These are phyloP conservation scores for Pleurotus tuoliensis DNA, from an alignment of 768 basidiomycete genomes.

Conservation along the genomic window DNA sequence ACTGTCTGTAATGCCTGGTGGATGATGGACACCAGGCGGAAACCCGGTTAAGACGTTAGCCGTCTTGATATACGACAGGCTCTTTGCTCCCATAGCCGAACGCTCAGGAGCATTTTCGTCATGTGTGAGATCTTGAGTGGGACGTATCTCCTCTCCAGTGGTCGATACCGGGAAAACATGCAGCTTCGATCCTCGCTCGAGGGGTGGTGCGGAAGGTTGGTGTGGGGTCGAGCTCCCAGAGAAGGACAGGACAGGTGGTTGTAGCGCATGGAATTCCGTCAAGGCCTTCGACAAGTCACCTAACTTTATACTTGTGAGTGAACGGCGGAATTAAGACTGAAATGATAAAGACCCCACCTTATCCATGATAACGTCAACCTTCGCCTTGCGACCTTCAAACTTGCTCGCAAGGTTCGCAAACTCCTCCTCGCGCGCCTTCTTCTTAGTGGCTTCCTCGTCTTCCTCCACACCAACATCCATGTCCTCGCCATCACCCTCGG, in stretches of 20 bases:
- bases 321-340: conserved; percentile 1
- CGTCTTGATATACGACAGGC: not conserved
- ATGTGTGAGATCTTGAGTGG: too few species aligned
- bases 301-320: conserved; percentile 32
- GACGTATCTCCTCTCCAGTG: too few species aligned
- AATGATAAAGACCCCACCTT: conserved; percentile 42
- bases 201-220: not conserved
- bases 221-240: not conserved
- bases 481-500: conserved; percentile 36
- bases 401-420: conserved; percentile 65
- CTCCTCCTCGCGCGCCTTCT: conserved; percentile 57
- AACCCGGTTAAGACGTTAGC: not conserved
- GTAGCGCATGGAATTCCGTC: conserved; percentile 46
- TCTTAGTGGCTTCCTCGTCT: conserved; percentile 53
- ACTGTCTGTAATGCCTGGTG: conserved; percentile 1
- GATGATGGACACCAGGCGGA: not conserved
- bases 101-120: not conserved
- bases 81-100: not conserved
- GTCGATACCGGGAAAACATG: not conserved
- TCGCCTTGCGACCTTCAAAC: conserved; percentile 66
- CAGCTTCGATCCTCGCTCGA: not conserved
- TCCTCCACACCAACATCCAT: conserved; percentile 47
- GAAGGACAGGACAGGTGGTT: conserved; percentile 41
- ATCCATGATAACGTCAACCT: conserved; percentile 68
- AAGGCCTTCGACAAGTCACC: conserved; percentile 52